A percentile compares a stretch with the other conserved stretches of the same genome.
Evolutionary conservation across 352 stramenopile species (phyloP).

Genomic region (Pythium pyrilobum): DNA sequence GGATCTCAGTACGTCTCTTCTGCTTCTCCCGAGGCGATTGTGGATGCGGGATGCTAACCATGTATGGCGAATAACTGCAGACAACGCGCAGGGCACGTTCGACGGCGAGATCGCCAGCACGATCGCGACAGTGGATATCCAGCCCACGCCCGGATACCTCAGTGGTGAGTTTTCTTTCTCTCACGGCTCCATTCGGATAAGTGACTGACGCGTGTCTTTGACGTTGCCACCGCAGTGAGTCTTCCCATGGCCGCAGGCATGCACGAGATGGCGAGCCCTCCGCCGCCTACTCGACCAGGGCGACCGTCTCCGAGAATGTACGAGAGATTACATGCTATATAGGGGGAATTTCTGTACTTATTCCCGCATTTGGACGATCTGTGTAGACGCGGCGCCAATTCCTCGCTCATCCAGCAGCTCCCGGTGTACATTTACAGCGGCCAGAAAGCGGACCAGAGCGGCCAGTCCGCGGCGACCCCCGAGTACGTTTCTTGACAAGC

Average conservation of each 20-base stretch:
- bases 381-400: constrained; percentile 47
- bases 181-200: too few species aligned
- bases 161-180: constrained; percentile 17
- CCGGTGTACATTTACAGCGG: constrained; percentile 72
- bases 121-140: constrained; percentile 22
- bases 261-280: constrained; percentile 19
- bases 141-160: constrained; percentile 30
- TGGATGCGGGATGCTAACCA: too few species aligned
- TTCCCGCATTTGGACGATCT: too few species aligned
- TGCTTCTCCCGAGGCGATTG: too few species aligned
- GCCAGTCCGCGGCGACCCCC: constrained; percentile 30
- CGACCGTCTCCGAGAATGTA: constrained; percentile 32
- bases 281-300: constrained; percentile 17
- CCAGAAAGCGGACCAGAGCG: constrained; percentile 31
- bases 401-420: constrained; percentile 70
- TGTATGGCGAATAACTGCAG: constrained; percentile 7
- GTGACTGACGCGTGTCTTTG: not conserved
- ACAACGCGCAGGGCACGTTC: constrained; percentile 26
- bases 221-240: constrained; percentile 35
- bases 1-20: constrained; percentile 56
- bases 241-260: constrained; percentile 31
- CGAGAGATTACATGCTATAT: too few species aligned
- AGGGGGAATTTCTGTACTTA: too few species aligned
- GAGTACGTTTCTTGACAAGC: constrained; percentile 51
- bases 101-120: constrained; percentile 10